These are phyloP conservation scores for Plasmodium falciparum DNA, from an alignment of 169 alveolate species.

Conservation along the genomic window DNA sequence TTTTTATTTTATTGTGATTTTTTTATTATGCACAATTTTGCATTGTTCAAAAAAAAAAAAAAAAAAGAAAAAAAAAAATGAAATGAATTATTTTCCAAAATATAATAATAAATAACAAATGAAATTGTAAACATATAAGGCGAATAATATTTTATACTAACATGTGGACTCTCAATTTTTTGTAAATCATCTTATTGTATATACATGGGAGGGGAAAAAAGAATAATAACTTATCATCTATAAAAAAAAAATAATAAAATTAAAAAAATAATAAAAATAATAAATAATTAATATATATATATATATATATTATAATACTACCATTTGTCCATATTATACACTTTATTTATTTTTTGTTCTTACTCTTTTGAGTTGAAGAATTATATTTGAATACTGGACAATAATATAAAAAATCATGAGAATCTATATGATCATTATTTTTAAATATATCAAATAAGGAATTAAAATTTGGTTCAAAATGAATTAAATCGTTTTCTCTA, in stretches of 20 bases:
- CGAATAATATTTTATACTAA: conserved; percentile 9
- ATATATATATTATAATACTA: neutral
- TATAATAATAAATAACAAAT: neutral
- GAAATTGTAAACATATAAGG: neutral
- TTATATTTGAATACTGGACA: conserved; percentile 55
- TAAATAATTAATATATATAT: neutral
- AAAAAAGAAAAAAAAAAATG: conserved; percentile 10
- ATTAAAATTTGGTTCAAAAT: neutral
- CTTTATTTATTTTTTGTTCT: neutral
- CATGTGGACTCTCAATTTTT: conserved; percentile 70
- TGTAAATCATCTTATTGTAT: conserved; percentile 60
- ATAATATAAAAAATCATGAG: conserved; percentile 28
- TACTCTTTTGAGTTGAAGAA: conserved; percentile 28
- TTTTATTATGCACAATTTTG: conserved; percentile 38
- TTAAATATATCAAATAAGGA: conserved; percentile 23
- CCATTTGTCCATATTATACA: neutral
- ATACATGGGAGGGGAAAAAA: conserved; percentile 67
- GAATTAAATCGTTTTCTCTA: neutral
- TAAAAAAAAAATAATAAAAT: neutral
- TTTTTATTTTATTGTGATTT: neutral
- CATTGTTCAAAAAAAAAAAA: conserved; percentile 17
- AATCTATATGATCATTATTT: conserved; percentile 29
- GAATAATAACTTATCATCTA: conserved; percentile 35
- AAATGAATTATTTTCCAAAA: no score
- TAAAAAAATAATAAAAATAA: no score